These are phyloP conservation scores for Fusarium sp. DNA, from an alignment of 2,329 filamentous ascomycete genomes.

Conservation along the genomic window DNA sequence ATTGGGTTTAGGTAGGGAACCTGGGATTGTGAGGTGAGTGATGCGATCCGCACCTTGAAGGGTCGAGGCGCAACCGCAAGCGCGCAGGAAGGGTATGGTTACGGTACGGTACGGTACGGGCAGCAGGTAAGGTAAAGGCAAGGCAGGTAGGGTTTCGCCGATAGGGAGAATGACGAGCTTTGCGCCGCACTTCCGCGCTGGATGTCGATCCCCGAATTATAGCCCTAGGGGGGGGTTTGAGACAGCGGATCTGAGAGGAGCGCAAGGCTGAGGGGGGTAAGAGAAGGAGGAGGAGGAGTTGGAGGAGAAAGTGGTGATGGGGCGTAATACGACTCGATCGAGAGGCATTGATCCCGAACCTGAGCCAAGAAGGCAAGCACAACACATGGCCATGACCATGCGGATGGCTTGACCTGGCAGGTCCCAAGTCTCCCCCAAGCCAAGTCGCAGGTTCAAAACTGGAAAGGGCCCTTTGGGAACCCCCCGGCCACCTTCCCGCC, in stretches of 20 bases:
- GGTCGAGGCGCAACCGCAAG: constrained; percentile 20
- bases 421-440: constrained; percentile 1
- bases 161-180: background rate
- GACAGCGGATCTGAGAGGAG: background rate
- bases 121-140: no score
- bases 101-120: background rate
- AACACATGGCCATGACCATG: constrained; percentile 14
- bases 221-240: constrained; percentile 8
- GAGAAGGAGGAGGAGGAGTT: background rate
- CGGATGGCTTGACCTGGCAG: constrained; percentile 31
- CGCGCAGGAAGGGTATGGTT: background rate
- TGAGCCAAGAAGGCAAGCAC: constrained; percentile 16
- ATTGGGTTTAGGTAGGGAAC: constrained; percentile 25
- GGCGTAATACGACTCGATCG: constrained; percentile 19
- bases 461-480: constrained; percentile 6
- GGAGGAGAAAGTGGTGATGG: constrained; percentile 1
- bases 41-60: constrained; percentile 40
- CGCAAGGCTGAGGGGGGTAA: background rate
- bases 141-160: background rate
- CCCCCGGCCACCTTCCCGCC: constrained; percentile 40
- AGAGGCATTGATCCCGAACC: constrained; percentile 3
- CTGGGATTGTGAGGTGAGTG: constrained; percentile 15
- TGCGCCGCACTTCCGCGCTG: constrained; percentile 25
- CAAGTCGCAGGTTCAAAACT: constrained; percentile 37
- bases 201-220: constrained; percentile 29